Percentiles rank a stretch among this genome's conserved stretches.
phyloP scores from a whole-genome alignment of 108 stramenopile species.

The Parmales sp. region DNA sequence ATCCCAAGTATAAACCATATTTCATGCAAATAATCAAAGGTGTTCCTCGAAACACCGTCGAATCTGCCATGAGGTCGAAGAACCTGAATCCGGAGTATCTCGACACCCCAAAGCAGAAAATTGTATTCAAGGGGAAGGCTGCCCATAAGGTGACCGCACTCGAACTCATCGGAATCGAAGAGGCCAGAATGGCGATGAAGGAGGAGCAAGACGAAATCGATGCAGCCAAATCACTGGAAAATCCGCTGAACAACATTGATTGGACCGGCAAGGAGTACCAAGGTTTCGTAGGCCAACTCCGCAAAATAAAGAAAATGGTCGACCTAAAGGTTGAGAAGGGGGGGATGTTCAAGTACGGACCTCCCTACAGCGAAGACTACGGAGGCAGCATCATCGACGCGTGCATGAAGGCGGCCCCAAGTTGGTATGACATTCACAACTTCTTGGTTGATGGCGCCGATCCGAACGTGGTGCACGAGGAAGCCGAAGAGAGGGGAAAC shows the following conservation, averaged over 20 bases:
- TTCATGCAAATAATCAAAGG: not conserved
- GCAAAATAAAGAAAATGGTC: conserved; percentile 1
- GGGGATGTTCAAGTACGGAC: conserved; percentile 17
- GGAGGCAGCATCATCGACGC: conserved; percentile 10
- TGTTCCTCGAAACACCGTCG: not conserved
- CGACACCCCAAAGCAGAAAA: not conserved
- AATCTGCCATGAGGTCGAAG: not conserved
- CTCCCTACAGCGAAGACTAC: conserved; percentile 16
- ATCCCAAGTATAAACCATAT: not conserved
- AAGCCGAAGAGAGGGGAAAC: not conserved
- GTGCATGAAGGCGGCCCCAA: not conserved
- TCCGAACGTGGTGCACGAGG: conserved; percentile 7
- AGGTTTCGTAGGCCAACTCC: not conserved
- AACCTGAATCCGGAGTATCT: not conserved
- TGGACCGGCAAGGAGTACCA: not conserved
- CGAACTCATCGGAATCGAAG: not conserved
- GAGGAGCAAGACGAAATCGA: not conserved
- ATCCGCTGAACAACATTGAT: not conserved
- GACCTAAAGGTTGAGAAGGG: not conserved
- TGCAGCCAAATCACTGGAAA: not conserved
- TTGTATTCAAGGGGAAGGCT: not conserved
- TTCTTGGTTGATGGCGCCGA: conserved; percentile 5
- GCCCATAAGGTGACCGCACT: conserved; percentile 7
- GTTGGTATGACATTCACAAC: not conserved
- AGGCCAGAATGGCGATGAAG: not conserved